Base-by-base conservation (phyloP, 805 yeast genomes). In the Barnettozyma siamensis region DNA sequence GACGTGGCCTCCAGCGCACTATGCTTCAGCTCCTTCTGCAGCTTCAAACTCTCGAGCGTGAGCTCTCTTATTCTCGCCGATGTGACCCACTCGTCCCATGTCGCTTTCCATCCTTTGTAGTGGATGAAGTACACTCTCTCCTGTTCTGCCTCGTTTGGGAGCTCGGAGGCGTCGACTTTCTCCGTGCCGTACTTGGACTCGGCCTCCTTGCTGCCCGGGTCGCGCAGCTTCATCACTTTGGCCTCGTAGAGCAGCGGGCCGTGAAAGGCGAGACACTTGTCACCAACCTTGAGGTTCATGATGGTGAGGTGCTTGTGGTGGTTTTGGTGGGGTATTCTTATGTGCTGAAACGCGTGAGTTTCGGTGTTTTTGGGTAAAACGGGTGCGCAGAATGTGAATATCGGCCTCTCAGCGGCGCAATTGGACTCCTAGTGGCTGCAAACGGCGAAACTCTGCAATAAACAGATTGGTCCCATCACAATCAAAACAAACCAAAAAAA, bases 1-100 rank as follows among this genome's bases (percentile, higher is more conserved):
- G 61, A 50, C 12, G 65, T 39, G 2, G 57, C 45, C 32, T 42
- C 60, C 28, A 70, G 47, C 4, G 78, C 75, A 17, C 72, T 73
- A 26, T 63, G 64, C 44, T 75, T 75, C 48, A 86, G 62, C 46
- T 75, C 80, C 49, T 78, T 75, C 60, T 82, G 86, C 38, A 77
- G 63, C 37, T 71, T 65, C 40, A 83, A 51, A 54, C 84, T 88
- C 48, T 83, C 95, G 24, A 77, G 81, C 37, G 73, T 83, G 55
- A 69, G 70, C 47, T 78, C 82, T 54, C 86, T 66, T 6, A 91
- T 73, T 28, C 98, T 65, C 31, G 76, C 80, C 7, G 63, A 61
- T 1, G 75, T 73, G 1, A 91, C 91, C 99, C 99, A 91, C 61
- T 91, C 99, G 58, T 91, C 98, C 96, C 96, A 91, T 44, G 88